phyloP scores from a whole-genome alignment of 2,329 filamentous ascomycete genomes.

The Arthroderma sp. region DNA sequence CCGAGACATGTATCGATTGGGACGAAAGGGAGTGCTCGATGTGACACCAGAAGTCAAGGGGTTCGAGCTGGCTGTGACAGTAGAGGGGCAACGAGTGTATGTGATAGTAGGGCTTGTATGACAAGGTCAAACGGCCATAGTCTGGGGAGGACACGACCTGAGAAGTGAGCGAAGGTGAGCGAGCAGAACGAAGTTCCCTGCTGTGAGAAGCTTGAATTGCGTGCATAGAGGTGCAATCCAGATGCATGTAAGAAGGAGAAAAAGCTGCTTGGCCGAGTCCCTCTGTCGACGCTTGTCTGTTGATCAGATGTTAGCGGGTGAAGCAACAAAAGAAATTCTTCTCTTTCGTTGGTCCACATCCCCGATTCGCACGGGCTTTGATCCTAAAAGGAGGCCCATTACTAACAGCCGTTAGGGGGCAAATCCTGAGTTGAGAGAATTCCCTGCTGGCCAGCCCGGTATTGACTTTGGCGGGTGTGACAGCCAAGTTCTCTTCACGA shows the following conservation, averaged over 20 bases:
- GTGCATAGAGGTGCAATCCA: not conserved
- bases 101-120: slow-evolving; percentile 1
- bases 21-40: not conserved
- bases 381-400: not conserved
- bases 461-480: slow-evolving; percentile 1
- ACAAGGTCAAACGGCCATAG: not conserved
- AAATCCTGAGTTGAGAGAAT: not conserved
- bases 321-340: slow-evolving; percentile 1
- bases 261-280: not conserved
- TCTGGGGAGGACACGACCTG: not conserved
- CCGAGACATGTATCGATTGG: not conserved
- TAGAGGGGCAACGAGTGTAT: not conserved
- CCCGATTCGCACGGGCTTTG: slow-evolving; percentile 1
- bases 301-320: slow-evolving; percentile 1
- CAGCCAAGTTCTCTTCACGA: not conserved
- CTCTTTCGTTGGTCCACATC: not conserved
- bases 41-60: not conserved
- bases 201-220: not conserved
- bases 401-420: not conserved
- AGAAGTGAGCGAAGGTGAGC: not conserved
- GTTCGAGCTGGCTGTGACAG: not conserved
- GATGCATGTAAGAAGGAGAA: not conserved
- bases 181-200: not conserved
- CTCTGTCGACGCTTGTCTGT: not conserved
- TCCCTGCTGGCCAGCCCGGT: not conserved